Percentiles rank a stretch among this genome's conserved stretches.
Conservation (phyloP, 805 yeast genomes). For the Wickerhamomyces strasburgensis region DNA sequence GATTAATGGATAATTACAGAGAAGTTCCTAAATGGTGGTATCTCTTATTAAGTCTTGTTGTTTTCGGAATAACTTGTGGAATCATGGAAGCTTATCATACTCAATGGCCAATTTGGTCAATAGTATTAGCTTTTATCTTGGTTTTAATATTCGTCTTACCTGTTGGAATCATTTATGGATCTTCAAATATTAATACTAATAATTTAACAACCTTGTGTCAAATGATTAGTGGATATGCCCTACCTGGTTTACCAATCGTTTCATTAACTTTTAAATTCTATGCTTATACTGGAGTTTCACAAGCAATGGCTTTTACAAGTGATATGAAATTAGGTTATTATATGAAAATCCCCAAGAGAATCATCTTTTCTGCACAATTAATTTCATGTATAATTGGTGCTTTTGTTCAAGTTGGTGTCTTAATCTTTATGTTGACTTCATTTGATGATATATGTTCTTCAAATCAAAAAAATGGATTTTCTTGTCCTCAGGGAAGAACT, state of each 20-base stretch:
- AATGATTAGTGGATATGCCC: neutral
- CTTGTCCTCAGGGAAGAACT: constrained; percentile 41
- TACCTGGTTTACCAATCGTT: constrained; percentile 40
- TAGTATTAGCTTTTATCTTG: constrained; percentile 51
- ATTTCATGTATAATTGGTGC: constrained; percentile 41
- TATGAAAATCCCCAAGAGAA: constrained; percentile 52
- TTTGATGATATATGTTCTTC: constrained; percentile 38
- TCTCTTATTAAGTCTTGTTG: constrained; percentile 41
- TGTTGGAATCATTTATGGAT: constrained; percentile 54
- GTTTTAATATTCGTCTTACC: constrained; percentile 56
- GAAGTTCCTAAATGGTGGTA: constrained; percentile 70
- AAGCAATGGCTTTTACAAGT: constrained; percentile 48
- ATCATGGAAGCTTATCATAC: constrained; percentile 30
- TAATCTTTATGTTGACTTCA: constrained; percentile 36
- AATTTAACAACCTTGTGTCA: neutral
- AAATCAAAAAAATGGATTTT: constrained; percentile 39
- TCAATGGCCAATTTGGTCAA: constrained; percentile 51
- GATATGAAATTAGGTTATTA: constrained; percentile 40
- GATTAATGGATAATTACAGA: constrained; percentile 51
- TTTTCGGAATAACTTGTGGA: constrained; percentile 37
- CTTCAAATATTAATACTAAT: constrained; percentile 56
- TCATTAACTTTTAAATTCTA: constrained; percentile 58
- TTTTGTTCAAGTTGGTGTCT: constrained; percentile 37
- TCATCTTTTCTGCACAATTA: constrained; percentile 49
- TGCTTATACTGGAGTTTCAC: constrained; percentile 49